Conservation (phyloP, 352 stramenopile species). For the Phytopythium montanum region DNA sequence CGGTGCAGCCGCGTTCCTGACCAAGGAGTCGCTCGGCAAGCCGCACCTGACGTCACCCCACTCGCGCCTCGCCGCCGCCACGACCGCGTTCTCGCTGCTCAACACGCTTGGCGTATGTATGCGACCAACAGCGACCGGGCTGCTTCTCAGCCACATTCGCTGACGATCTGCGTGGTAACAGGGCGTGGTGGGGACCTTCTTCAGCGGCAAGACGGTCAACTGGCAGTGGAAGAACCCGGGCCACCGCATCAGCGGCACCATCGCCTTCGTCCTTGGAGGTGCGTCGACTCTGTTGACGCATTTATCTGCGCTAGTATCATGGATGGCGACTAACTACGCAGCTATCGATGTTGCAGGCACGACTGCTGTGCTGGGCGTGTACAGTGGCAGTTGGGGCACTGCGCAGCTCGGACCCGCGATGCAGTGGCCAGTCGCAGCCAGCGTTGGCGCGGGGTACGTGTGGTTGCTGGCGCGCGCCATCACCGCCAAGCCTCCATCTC, state of each 20-base stretch:
- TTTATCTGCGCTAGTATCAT: too few relatives aligned
- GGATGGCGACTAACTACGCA: neutral
- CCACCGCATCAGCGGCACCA: conserved; percentile 47
- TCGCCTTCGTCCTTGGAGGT: conserved; percentile 51
- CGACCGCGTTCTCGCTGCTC: conserved; percentile 45
- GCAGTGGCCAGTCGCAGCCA: conserved; percentile 40
- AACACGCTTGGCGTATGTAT: conserved; percentile 32
- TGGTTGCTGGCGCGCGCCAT: conserved; percentile 42
- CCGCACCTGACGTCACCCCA: conserved; percentile 42
- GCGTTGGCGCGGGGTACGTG: conserved; percentile 35
- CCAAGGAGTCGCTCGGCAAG: conserved; percentile 24
- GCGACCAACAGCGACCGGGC: too few relatives aligned
- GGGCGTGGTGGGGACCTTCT: conserved; percentile 58
- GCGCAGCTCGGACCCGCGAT: conserved; percentile 38
- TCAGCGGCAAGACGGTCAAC: conserved; percentile 39
- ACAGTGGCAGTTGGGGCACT: conserved; percentile 52
- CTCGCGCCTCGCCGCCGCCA: conserved; percentile 50
- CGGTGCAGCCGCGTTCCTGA: conserved; percentile 30
- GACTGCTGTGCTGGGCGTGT: conserved; percentile 44
- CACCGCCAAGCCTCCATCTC: conserved; percentile 34
- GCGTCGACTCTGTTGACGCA: conserved; percentile 3
- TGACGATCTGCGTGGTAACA: conserved; percentile 1
- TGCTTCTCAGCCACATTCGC: too few relatives aligned
- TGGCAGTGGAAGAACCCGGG: conserved; percentile 78
- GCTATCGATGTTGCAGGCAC: conserved; percentile 17